Conservation (phyloP, 768 basidiomycete genomes). For the Daedalea quercina region DNA sequence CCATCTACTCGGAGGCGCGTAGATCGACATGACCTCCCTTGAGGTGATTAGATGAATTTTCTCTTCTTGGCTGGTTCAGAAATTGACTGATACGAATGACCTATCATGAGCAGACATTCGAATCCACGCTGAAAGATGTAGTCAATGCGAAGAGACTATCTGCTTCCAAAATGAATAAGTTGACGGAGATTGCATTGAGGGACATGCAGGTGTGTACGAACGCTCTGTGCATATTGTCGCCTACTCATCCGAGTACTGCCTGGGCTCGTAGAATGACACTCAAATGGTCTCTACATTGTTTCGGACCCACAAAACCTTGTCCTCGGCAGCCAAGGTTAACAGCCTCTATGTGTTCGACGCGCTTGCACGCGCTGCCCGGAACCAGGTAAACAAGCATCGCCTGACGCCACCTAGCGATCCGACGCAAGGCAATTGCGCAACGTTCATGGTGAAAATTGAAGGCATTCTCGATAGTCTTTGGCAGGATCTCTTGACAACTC, state of each 20-base stretch:
- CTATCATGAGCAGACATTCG: conserved; percentile 61
- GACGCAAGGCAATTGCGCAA: conserved; percentile 63
- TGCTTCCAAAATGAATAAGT: conserved; percentile 71
- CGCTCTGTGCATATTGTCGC: background rate
- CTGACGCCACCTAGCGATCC: conserved; percentile 49
- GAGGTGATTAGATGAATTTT: background rate
- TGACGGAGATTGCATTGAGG: conserved; percentile 74
- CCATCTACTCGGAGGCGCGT: background rate
- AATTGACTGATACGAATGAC: background rate
- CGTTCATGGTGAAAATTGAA: conserved; percentile 85
- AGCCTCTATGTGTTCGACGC: conserved; percentile 95
- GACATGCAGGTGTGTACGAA: conserved; percentile 58
- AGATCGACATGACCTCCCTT: conserved; percentile 2
- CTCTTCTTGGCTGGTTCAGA: background rate
- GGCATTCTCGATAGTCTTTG: conserved; percentile 87
- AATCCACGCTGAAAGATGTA: conserved; percentile 72
- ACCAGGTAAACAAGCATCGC: conserved; percentile 57
- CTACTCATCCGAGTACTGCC: background rate
- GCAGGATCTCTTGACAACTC: conserved; percentile 69
- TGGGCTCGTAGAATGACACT: conserved; percentile 64
- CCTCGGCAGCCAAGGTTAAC: conserved; percentile 63
- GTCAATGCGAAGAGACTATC: conserved; percentile 81
- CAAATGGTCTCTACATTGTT: conserved; percentile 85
- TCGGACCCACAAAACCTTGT: conserved; percentile 78
- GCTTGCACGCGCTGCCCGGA: conserved; percentile 76